Evolutionary conservation across 345 rosid species (phyloP), one percentile per base, ranked within the genome.

Genomic region (Salix brachista): DNA sequence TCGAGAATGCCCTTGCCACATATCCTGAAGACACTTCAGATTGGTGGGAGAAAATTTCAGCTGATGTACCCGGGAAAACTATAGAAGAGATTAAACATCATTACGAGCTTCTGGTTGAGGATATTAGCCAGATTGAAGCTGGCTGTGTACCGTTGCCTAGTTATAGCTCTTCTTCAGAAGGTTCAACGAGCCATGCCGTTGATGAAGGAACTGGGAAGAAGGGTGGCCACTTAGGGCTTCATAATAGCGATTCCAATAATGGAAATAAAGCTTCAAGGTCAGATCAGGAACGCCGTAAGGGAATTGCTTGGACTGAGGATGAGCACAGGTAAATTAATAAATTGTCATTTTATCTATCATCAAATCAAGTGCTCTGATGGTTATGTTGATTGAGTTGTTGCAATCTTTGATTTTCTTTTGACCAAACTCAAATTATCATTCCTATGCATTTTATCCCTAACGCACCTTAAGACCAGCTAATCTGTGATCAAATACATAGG

Each of bases 321-420:
- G 46, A 42, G 14, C 80, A 78, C 75, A 78, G 80, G 80, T 78
- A 78, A 42, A 42, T 10, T 42, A 42, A 42, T 42, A 42, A 42
- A 42, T 42, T 42, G 10, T 42, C 14, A 42, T 10, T 42, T 42
- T 42, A 42, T 42, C 13, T 12, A 42, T 42, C 46, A 42, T 42
- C 46, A 42, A 42, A 42, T 42, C 14, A 42, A 42, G 46, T 41
- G 46, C 13, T 41, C 46, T 41, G 46, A 41, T 41, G 46, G 46
- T 41, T 10, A 41, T 41, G 46, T 41, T 41, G 23, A 13, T n/a
- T 61, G 65, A 61, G 65, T 23, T 25, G 32, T 18, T 10, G 65
- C 65, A 61, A 61, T 18, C 65, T 61, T 28, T 61, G 65, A 61
- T 61, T 25, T 19, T 42, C 46, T 42, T 3, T 19, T 36, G 37